Evolutionary conservation across 495 filamentous ascomycete species (phyloP).

Genomic region (Copromyces sp.): DNA sequence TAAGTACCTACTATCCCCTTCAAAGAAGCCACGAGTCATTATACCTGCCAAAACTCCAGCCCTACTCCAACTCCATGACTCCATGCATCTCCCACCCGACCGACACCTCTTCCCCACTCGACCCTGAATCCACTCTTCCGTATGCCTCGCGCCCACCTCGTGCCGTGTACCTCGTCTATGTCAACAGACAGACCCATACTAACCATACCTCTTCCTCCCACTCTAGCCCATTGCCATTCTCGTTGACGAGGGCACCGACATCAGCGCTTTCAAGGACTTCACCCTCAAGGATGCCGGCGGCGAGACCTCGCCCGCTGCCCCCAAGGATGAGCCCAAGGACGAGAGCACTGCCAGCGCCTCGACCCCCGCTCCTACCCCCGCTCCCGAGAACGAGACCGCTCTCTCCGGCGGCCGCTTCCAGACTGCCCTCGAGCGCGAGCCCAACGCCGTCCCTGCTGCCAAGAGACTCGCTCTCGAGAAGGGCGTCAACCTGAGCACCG

Average conservation of each 20-base stretch:
- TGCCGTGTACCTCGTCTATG: not conserved
- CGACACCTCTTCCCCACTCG: constrained; percentile 9
- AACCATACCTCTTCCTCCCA: not conserved
- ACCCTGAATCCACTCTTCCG: constrained; percentile 3
- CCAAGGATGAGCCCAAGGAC: constrained; percentile 43
- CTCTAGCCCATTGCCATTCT: constrained; percentile 87
- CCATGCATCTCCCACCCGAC: constrained; percentile 7
- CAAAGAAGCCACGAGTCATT: not conserved
- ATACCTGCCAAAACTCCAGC: not conserved
- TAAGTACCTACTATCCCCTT: constrained; percentile 43
- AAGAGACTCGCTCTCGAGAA: constrained; percentile 78
- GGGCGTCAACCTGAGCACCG: constrained; percentile 62
- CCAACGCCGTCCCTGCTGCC: constrained; percentile 59
- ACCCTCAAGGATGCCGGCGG: constrained; percentile 84
- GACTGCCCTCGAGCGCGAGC: constrained; percentile 71
- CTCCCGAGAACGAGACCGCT: constrained; percentile 58
- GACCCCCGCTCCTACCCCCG: constrained; percentile 49
- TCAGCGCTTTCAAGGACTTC: constrained; percentile 81
- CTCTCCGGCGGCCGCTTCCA: constrained; percentile 68
- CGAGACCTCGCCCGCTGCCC: constrained; percentile 49
- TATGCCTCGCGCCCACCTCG: not conserved
- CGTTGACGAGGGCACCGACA: constrained; percentile 81
- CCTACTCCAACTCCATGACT: constrained; percentile 9
- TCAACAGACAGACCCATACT: no score
- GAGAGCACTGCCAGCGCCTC: constrained; percentile 43